A percentile compares a stretch with the other conserved stretches of the same genome.
phyloP scores from a whole-genome alignment of 1,284 basidiomycete genomes.

The Coniferiporia sulphurascens region DNA sequence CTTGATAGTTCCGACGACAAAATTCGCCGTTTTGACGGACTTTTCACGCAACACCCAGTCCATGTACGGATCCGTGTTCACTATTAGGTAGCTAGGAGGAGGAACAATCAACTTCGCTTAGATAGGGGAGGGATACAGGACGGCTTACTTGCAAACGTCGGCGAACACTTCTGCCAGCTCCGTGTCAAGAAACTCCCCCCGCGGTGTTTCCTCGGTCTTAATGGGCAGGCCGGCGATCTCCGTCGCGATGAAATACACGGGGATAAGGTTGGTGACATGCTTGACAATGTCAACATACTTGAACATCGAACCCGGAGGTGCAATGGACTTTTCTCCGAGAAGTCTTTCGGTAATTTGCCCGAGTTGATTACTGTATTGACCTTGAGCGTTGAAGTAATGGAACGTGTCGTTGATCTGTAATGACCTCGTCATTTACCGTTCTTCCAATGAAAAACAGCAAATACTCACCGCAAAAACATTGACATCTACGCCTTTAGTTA shows the following conservation, averaged over 20 bases:
- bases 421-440: background rate
- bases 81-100: constrained; percentile 49
- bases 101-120: background rate
- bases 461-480: constrained; percentile 19
- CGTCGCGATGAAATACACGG: constrained; percentile 61
- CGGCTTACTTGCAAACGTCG: constrained; percentile 47
- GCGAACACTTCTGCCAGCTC: constrained; percentile 48
- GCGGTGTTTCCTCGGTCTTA: constrained; percentile 43
- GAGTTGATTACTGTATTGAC: constrained; percentile 34
- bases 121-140: constrained; percentile 11
- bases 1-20: constrained; percentile 38
- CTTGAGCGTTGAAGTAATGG: background rate
- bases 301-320: constrained; percentile 29
- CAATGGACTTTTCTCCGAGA: constrained; percentile 27
- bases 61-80: constrained; percentile 47
- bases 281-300: constrained; percentile 62
- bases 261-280: constrained; percentile 66
- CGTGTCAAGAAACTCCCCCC: constrained; percentile 45
- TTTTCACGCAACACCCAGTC: constrained; percentile 57
- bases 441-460: constrained; percentile 16
- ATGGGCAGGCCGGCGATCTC: constrained; percentile 61
- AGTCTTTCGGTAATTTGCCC: constrained; percentile 33
- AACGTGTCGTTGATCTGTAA: constrained; percentile 8
- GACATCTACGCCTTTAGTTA: constrained; percentile 18
- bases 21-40: constrained; percentile 35